Evolutionary conservation across 2,329 filamentous ascomycete species (phyloP).

Genomic region (Xylaria sp.): DNA sequence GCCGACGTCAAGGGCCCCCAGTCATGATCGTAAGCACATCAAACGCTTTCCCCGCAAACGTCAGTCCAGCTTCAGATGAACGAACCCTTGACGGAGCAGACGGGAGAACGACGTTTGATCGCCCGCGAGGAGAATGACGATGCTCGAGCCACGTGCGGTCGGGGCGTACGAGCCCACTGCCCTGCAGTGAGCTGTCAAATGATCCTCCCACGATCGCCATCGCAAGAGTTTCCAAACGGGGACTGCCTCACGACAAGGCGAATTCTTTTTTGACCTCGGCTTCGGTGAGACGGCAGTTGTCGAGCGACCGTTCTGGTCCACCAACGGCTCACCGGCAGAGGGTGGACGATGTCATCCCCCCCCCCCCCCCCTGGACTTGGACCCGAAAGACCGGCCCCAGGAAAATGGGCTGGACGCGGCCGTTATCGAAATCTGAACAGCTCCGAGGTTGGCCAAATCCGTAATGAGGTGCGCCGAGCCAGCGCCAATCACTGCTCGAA

Average conservation of each 20-base stretch:
- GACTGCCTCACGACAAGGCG: background rate
- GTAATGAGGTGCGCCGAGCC: slow-evolving; percentile 17
- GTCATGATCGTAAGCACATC: background rate
- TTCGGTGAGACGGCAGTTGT: background rate
- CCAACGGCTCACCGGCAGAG: background rate
- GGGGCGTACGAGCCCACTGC: slow-evolving; percentile 1
- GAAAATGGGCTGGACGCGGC: background rate
- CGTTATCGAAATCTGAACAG: slow-evolving; percentile 4
- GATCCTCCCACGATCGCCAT: slow-evolving; percentile 10
- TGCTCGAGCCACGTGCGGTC: background rate
- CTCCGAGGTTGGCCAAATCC: slow-evolving; percentile 23
- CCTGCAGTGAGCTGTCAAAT: slow-evolving; percentile 1
- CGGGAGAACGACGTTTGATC: background rate
- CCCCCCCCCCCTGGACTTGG: background rate
- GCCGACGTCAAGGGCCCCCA: background rate
- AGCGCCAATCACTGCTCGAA: slow-evolving; percentile 24
- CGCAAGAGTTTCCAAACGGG: background rate
- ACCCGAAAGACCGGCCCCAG: background rate
- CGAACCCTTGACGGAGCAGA: background rate
- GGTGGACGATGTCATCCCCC: background rate
- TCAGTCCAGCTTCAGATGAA: background rate
- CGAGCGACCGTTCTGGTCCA: background rate
- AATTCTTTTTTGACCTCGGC: background rate
- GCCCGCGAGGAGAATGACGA: slow-evolving; percentile 4
- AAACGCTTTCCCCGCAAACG: background rate